Evolutionary conservation across 1,284 basidiomycete genomes (phyloP).

Genomic region (Leccinum insolens): DNA sequence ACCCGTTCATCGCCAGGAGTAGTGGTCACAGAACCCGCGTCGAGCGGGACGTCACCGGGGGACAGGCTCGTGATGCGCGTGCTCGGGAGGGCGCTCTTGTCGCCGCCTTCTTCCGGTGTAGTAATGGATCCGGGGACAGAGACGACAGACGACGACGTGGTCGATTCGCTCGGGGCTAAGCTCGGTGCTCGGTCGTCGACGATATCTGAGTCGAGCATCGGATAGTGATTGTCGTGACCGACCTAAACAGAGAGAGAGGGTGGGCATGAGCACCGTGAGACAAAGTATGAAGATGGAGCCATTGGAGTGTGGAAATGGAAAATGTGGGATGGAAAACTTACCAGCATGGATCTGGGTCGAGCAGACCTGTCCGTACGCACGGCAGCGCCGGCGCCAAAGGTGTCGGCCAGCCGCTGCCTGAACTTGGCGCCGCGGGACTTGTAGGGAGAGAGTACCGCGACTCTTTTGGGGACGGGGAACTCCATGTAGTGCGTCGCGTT

Average conservation of each 20-base stretch:
- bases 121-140: too few species aligned
- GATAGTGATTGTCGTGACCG: conserved; percentile 12
- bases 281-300: background rate
- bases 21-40: too few species aligned
- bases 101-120: too few species aligned
- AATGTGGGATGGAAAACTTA: background rate
- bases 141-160: background rate
- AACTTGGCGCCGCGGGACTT: conserved; percentile 25
- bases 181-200: conserved; percentile 13
- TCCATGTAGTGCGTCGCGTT: background rate
- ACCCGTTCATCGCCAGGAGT: too few species aligned
- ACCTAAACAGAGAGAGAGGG: conserved; percentile 9
- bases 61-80: too few species aligned
- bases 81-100: too few species aligned
- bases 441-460: conserved; percentile 15
- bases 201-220: conserved; percentile 5
- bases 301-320: background rate
- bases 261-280: background rate
- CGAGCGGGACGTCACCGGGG: too few species aligned
- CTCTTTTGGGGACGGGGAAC: background rate
- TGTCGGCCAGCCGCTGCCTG: conserved; percentile 19
- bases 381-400: conserved; percentile 23
- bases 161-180: conserved; percentile 9
- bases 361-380: conserved; percentile 29
- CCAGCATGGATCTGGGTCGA: conserved; percentile 22